Evolutionary conservation across 1,284 basidiomycete genomes (phyloP).

Genomic region (Tylopilus sp.): DNA sequence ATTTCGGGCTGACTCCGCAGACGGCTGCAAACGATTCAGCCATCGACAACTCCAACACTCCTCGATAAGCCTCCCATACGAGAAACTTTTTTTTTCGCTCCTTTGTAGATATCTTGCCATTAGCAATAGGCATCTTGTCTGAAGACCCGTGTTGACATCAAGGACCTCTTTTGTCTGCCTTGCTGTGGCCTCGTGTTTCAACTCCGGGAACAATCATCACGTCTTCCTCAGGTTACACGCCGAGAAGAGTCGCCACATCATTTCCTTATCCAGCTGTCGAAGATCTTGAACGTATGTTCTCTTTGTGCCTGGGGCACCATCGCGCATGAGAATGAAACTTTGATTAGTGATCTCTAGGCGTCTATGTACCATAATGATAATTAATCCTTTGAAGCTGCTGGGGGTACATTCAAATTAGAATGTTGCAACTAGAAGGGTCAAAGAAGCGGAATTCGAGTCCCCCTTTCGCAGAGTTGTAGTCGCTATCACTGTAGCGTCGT

Average conservation of each 20-base stretch:
- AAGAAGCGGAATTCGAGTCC: no score
- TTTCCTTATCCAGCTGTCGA: constrained; percentile 71
- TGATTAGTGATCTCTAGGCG: no score
- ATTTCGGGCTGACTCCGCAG: no score
- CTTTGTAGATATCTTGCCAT: constrained; percentile 65
- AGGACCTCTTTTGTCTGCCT: constrained; percentile 50
- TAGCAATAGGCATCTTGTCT: constrained; percentile 46
- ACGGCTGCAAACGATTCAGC: no score
- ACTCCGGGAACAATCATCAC: no score
- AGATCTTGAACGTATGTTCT: constrained; percentile 90
- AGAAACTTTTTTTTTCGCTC: constrained; percentile 70
- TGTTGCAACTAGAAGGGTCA: no score
- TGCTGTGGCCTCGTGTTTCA: constrained; percentile 40
- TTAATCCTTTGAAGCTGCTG: constrained; percentile 82
- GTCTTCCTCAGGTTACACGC: constrained; percentile 58
- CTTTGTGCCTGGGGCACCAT: constrained; percentile 68
- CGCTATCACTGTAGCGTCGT: no score
- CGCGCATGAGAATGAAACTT: constrained; percentile 84
- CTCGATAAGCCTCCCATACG: constrained; percentile 81
- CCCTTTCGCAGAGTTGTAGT: no score
- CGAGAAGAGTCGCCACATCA: constrained; percentile 65
- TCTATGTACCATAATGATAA: neutral
- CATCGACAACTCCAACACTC: constrained; percentile 65
- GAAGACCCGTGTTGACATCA: no score
- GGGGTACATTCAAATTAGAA: constrained; percentile 93